Evolutionary conservation across 139 green algal species (phyloP), one percentile per base, ranked within the genome.

Genomic region (Closterium sp.): DNA sequence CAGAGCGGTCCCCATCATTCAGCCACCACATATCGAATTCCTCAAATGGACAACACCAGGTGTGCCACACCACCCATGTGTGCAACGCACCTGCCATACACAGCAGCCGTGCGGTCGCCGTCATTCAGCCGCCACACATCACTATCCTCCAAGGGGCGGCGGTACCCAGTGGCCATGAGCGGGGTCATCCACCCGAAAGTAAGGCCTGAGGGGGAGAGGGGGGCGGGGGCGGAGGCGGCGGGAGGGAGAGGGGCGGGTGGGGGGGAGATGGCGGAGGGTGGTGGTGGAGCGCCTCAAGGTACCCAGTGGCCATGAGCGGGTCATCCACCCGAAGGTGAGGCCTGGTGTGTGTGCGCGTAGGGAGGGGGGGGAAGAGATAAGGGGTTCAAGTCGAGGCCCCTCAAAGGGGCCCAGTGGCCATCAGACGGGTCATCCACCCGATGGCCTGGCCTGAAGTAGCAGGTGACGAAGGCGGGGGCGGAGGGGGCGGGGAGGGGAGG

Each of bases 81-180:
- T n/a, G n/a, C n/a, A n/a, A n/a, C n/a, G n/a, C n/a, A n/a, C n/a
- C n/a, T n/a, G n/a, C n/a, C n/a, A n/a, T n/a, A n/a, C n/a, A n/a
- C n/a, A 8, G 87, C 32, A 69, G 35, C 69, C 25, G 89, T 86
- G 21, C 43, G 88, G 88, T 94, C 91, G 64, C 28, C 91, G 28
- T 33, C n/a, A 33, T 94, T 90, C 25, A 94, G 89, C 9, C 36
- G 33, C 91, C 91, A 94, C 38, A 94, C 89, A 34, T 94, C 92
- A 16, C n/a, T n/a, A 33, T 94, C 90, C 83, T 93, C 35, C 25
- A 94, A 43, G 36, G 36, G 36, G 6, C 36, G 36, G 36, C 36
- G 38, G 3, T 66, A 12, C 1, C 4, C 4, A 5, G 3, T 6
- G 3, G 4, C 36, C 0, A 6, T 1, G 38, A 19, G 55, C 25